These are phyloP conservation scores for Solanum hybrid DNA, from an alignment of 305 asterid species.

Conservation along the genomic window DNA sequence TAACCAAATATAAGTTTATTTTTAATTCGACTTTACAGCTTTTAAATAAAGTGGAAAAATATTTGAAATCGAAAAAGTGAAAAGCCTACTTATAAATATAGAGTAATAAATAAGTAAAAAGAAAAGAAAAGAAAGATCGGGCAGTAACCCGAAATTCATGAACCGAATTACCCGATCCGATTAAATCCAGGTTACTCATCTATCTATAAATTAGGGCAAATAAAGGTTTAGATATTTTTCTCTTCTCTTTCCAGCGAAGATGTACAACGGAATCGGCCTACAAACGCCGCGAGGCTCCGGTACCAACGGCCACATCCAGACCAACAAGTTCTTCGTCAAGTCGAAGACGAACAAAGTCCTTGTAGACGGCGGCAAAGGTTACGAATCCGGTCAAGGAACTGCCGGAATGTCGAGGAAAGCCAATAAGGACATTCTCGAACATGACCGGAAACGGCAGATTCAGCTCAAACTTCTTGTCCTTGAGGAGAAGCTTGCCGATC, in stretches of 20 bases:
- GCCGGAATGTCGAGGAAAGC: slow-evolving; percentile 60
- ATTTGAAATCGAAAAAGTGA: no score
- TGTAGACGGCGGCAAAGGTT: slow-evolving; percentile 50
- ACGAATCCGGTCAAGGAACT: slow-evolving; percentile 56
- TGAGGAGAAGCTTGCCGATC: slow-evolving; percentile 67
- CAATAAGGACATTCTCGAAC: slow-evolving; percentile 72
- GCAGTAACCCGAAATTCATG: neutral
- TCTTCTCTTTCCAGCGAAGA: neutral
- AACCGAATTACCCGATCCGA: neutral
- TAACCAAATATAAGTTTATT: no score
- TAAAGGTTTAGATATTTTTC: neutral
- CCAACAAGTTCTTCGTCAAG: slow-evolving; percentile 49
- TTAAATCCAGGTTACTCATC: neutral
- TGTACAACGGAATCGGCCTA: slow-evolving; percentile 91
- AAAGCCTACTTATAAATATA: no score
- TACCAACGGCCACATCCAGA: slow-evolving; percentile 75
- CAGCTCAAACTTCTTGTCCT: slow-evolving; percentile 64
- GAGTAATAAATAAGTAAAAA: no score
- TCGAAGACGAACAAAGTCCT: slow-evolving; percentile 57
- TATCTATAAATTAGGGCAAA: neutral
- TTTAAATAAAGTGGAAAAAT: no score
- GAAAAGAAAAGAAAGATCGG: no score
- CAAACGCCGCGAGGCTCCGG: slow-evolving; percentile 93
- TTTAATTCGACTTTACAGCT: no score
- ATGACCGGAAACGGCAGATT: slow-evolving; percentile 87